These are phyloP conservation scores for Calycina herbarum DNA, from an alignment of 2,329 filamentous ascomycete species.

Conservation along the genomic window DNA sequence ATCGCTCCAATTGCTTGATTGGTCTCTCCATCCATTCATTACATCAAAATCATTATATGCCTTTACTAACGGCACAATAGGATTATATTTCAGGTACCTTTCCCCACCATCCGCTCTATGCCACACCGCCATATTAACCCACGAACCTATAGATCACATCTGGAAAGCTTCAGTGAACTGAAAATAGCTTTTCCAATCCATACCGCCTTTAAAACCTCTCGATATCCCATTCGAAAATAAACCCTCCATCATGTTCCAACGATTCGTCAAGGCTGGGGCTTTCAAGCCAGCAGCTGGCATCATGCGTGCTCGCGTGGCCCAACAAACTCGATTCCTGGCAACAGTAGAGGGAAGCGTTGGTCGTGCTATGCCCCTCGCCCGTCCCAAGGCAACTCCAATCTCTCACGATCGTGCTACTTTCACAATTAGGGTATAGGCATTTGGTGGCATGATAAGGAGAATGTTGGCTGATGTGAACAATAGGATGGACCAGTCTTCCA, in stretches of 20 bases:
- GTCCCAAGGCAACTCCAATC: constrained; percentile 63
- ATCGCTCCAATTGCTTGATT: constrained; percentile 11
- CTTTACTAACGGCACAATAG: constrained; percentile 51
- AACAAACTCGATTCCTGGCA: constrained; percentile 56
- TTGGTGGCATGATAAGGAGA: background rate
- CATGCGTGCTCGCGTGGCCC: constrained; percentile 31
- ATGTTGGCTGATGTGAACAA: constrained; percentile 34
- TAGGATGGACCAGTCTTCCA: constrained; percentile 94
- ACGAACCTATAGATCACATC: constrained; percentile 41
- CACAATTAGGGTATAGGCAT: constrained; percentile 74
- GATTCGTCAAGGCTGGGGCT: constrained; percentile 56
- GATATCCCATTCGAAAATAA: constrained; percentile 22
- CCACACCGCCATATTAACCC: constrained; percentile 32
- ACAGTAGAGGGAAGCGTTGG: constrained; percentile 70
- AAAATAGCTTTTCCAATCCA: constrained; percentile 31
- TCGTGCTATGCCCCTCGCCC: constrained; percentile 62
- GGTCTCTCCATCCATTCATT: background rate
- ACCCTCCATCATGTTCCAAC: constrained; percentile 57
- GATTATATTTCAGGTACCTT: constrained; percentile 72
- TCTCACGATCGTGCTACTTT: constrained; percentile 82
- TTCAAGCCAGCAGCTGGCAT: constrained; percentile 39
- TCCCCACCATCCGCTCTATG: constrained; percentile 12
- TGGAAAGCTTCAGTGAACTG: constrained; percentile 46
- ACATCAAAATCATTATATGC: constrained; percentile 14
- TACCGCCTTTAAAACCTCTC: constrained; percentile 22